Percentiles rank a stretch among this genome's conserved stretches.
phyloP scores from a whole-genome alignment of 225 moss, liverwort and hornwort genomes.

The Bryoerythrophyllum caledonicum region DNA sequence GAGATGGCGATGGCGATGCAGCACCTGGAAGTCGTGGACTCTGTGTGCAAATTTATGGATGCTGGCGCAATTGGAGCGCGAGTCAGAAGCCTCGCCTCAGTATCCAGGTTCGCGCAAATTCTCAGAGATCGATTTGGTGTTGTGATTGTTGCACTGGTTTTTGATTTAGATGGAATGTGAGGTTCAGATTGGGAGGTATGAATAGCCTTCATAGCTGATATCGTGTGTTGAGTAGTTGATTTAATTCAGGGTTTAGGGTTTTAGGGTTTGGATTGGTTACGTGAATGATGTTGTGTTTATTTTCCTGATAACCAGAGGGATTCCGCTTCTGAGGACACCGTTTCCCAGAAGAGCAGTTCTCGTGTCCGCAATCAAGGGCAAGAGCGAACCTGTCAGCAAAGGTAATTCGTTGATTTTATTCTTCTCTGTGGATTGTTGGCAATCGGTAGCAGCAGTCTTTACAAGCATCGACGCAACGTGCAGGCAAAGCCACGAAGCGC shows the following conservation, averaged over 20 bases:
- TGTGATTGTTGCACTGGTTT: background rate
- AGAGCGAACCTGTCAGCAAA: conserved; percentile 28
- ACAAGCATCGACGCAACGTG: conserved; percentile 9
- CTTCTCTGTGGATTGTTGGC: background rate
- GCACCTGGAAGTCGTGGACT: conserved; percentile 14
- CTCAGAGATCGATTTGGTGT: background rate
- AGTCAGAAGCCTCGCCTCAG: background rate
- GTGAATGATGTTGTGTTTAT: background rate
- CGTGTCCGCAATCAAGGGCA: conserved; percentile 26
- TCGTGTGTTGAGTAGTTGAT: background rate
- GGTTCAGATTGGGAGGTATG: background rate
- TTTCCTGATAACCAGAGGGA: background rate
- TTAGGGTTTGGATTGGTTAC: conserved; percentile 16
- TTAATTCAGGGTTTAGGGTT: background rate
- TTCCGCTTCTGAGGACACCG: conserved; percentile 13
- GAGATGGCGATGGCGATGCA: conserved; percentile 28
- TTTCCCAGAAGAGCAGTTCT: conserved; percentile 23
- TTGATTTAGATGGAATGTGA: background rate
- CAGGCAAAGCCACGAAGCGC: conserved; percentile 40
- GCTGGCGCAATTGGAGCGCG: background rate
- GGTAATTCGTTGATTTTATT: conserved; percentile 25
- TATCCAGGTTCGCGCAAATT: conserved; percentile 9
- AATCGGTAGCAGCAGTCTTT: background rate
- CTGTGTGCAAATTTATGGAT: conserved; percentile 20
- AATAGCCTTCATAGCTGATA: background rate